Evolutionary conservation across 306 rosid genomes (phyloP).

Genomic region (Quercus suber): DNA sequence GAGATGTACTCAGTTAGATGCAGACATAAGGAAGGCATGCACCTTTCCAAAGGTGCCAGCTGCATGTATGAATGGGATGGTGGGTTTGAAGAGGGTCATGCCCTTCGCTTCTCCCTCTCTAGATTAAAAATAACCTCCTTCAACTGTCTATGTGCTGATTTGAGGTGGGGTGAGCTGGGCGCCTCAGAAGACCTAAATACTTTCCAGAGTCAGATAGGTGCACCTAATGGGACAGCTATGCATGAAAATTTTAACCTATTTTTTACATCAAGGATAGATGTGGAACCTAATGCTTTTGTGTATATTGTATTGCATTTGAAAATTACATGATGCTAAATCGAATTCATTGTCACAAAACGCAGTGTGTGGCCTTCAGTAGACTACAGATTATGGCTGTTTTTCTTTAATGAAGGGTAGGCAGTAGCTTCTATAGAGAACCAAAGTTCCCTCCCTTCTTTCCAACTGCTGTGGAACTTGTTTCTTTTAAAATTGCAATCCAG

Average conservation of each 20-base stretch:
- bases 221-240: neutral
- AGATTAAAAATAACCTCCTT: neutral
- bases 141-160: neutral
- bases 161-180: neutral
- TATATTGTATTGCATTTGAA: no score
- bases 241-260: neutral
- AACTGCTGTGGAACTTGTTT: neutral
- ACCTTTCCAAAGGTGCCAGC: neutral
- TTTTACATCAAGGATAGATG: neutral
- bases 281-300: no score
- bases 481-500: neutral
- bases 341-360: no score
- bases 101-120: neutral
- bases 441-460: neutral
- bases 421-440: neutral
- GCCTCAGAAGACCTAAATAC: no score
- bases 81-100: neutral
- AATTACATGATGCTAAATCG: no score
- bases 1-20: neutral
- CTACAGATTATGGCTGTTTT: neutral
- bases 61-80: neutral
- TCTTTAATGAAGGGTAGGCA: neutral
- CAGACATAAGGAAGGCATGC: neutral
- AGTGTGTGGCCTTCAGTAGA: neutral
- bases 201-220: neutral